A percentile compares a stretch with the other conserved stretches of the same genome.
Evolutionary conservation across 352 stramenopile species (phyloP).

Genomic region (Phytopythium boreale): DNA sequence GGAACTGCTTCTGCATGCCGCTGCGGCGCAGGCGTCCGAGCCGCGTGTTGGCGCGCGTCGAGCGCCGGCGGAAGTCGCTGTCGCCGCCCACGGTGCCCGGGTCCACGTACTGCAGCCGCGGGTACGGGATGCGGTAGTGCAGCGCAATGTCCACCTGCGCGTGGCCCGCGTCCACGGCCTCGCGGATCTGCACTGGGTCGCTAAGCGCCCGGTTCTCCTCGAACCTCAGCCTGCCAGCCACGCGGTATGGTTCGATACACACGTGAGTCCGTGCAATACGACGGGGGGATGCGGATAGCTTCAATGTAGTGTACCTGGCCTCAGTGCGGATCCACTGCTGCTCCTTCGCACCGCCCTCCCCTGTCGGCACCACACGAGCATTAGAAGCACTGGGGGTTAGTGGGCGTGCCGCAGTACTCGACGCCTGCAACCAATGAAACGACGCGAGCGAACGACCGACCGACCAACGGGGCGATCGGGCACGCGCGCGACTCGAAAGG

Average conservation of each 20-base stretch:
- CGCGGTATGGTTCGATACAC: too few relatives aligned
- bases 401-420: background rate
- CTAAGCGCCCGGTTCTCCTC: constrained; percentile 54
- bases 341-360: constrained; percentile 57
- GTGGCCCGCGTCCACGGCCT: constrained; percentile 53
- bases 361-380: constrained; percentile 22
- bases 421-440: too few relatives aligned
- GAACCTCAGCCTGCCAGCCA: constrained; percentile 41
- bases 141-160: constrained; percentile 77
- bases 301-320: constrained; percentile 32
- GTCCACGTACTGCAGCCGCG: constrained; percentile 73
- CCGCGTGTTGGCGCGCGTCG: constrained; percentile 48
- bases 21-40: constrained; percentile 39
- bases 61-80: constrained; percentile 58
- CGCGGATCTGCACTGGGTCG: constrained; percentile 28
- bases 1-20: constrained; percentile 46
- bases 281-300: background rate
- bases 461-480: background rate
- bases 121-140: constrained; percentile 86
- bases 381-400: too few relatives aligned
- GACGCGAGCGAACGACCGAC: background rate
- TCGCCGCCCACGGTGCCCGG: constrained; percentile 75
- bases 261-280: background rate
- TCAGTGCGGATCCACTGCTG: constrained; percentile 66
- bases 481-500: too few relatives aligned